Evolutionary conservation across 306 rosid species (phyloP).

Genomic region (Luffa aegyptiaca): DNA sequence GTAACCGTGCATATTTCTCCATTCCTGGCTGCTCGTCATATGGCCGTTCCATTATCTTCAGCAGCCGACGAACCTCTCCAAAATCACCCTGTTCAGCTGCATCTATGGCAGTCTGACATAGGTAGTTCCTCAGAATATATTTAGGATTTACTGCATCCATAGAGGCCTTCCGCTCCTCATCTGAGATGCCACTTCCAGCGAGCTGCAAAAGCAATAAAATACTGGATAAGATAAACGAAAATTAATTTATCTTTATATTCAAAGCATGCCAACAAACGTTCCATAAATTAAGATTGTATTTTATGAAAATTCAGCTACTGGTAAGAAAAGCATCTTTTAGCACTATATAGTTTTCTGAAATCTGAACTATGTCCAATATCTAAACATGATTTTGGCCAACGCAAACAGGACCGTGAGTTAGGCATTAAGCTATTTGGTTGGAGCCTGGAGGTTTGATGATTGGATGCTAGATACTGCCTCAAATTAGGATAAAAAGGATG

Average conservation of each 20-base stretch:
- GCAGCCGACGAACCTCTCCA: slow-evolving; percentile 65
- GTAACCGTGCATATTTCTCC: slow-evolving; percentile 96
- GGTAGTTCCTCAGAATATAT: slow-evolving; percentile 81
- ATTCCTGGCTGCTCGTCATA: slow-evolving; percentile 95
- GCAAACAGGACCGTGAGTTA: neutral
- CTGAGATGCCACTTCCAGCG: slow-evolving; percentile 55
- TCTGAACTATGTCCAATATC: neutral
- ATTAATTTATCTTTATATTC: neutral
- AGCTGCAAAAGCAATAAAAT: slow-evolving; percentile 44
- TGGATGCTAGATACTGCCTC: neutral
- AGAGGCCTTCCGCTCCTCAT: slow-evolving; percentile 67
- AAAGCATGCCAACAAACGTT: neutral
- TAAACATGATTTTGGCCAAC: neutral
- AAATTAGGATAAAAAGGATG: neutral
- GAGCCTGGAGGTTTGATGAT: neutral
- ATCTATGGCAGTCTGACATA: slow-evolving; percentile 93
- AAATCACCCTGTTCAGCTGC: slow-evolving; percentile 95
- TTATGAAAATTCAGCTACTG: neutral
- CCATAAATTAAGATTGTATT: neutral
- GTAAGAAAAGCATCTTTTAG: neutral
- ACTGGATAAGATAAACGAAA: neutral
- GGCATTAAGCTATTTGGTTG: neutral
- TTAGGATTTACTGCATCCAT: slow-evolving; percentile 88
- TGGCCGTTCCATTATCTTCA: slow-evolving; percentile 76
- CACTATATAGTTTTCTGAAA: neutral